phyloP scores from a whole-genome alignment of 1,284 basidiomycete species.

The Ganoderma meredithae region DNA sequence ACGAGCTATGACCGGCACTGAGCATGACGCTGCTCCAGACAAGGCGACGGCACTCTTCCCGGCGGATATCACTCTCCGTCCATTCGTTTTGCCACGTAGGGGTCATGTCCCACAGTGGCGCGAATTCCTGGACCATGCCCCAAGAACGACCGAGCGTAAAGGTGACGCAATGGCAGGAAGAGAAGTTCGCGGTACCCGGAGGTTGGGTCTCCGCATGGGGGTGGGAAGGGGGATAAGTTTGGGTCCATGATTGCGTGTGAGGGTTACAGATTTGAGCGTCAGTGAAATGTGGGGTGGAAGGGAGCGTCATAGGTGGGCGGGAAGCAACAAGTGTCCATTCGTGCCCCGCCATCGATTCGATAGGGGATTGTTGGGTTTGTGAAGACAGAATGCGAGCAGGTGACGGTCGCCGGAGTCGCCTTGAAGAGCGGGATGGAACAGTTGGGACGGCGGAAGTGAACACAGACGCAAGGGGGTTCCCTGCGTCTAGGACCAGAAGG shows the following conservation, averaged over 20 bases:
- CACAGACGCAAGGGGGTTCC: constrained; percentile 49
- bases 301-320: not conserved
- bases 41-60: constrained; percentile 72
- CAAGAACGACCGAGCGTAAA: constrained; percentile 60
- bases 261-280: not conserved
- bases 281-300: not conserved
- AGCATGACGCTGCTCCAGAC: constrained; percentile 75
- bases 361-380: not conserved
- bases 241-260: not conserved
- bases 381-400: not conserved
- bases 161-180: constrained; percentile 56
- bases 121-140: constrained; percentile 56
- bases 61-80: constrained; percentile 68
- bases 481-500: constrained; percentile 56
- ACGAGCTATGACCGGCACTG: constrained; percentile 67
- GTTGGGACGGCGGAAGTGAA: constrained; percentile 56
- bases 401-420: not conserved
- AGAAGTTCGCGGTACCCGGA: not conserved
- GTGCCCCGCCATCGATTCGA: not conserved
- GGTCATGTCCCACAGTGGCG: constrained; percentile 69
- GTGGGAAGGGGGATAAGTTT: not conserved
- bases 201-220: not conserved
- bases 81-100: constrained; percentile 68
- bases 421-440: constrained; percentile 31
- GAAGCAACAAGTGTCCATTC: constrained; percentile 4